phyloP scores from a whole-genome alignment of 2,329 filamentous ascomycete genomes.

The Elsinoe fawcettii region DNA sequence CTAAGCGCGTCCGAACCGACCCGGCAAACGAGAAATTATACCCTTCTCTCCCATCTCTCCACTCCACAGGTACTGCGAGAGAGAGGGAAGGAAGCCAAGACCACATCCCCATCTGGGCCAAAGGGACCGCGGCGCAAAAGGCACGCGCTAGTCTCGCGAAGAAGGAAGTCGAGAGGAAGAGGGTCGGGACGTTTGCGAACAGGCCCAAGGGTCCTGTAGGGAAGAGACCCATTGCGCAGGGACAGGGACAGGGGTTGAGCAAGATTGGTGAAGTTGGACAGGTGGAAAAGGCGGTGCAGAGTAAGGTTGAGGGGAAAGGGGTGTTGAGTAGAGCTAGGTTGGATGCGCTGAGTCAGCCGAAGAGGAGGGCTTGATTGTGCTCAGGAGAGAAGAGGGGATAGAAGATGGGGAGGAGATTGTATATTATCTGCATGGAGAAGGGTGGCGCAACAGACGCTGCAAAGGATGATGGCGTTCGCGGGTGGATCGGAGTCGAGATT shows the following conservation, averaged over 20 bases:
- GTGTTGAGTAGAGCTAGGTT: conserved; percentile 17
- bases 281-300: conserved; percentile 28
- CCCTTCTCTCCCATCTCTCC: conserved; percentile 24
- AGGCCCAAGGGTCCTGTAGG: neutral
- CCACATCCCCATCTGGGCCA: conserved; percentile 7
- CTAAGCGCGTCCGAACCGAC: conserved; percentile 24
- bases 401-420: too few species aligned
- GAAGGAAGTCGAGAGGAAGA: conserved; percentile 11
- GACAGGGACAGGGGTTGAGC: neutral
- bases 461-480: neutral
- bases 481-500: neutral
- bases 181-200: neutral
- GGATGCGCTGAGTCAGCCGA: conserved; percentile 22
- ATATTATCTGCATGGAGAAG: neutral
- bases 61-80: conserved; percentile 23
- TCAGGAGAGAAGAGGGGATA: neutral
- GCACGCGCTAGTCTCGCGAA: conserved; percentile 4
- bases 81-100: conserved; percentile 20
- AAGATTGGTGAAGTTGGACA: conserved; percentile 1
- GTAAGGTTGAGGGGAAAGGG: conserved; percentile 21
- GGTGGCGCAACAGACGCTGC: neutral
- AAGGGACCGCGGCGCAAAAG: conserved; percentile 13
- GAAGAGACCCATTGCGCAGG: neutral
- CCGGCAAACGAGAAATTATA: conserved; percentile 6
- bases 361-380: conserved; percentile 24